A percentile compares a stretch with the other conserved stretches of the same genome.
phyloP scores from a whole-genome alignment of 768 basidiomycete species.

The Cystofilobasidium macerans region DNA sequence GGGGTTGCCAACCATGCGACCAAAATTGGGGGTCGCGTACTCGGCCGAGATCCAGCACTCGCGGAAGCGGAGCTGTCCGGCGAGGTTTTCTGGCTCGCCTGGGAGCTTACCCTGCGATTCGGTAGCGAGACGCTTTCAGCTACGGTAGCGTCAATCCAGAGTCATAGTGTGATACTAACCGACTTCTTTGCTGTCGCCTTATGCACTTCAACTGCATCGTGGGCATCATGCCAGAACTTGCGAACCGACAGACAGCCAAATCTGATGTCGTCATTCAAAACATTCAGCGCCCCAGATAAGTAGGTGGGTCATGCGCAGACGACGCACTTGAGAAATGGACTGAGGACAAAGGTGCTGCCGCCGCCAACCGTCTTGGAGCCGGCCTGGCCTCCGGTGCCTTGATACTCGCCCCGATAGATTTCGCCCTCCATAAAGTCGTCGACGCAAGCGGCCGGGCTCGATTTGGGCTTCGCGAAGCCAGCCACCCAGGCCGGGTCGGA shows the following conservation, averaged over 20 bases:
- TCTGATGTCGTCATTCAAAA: too few relatives aligned
- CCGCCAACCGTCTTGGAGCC: background rate
- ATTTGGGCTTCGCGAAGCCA: slow-evolving; percentile 39
- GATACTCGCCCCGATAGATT: background rate
- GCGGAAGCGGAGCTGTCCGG: slow-evolving; percentile 35
- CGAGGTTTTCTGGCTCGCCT: slow-evolving; percentile 38
- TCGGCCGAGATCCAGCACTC: slow-evolving; percentile 40
- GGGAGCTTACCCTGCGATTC: slow-evolving; percentile 8
- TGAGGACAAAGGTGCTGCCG: slow-evolving; percentile 13
- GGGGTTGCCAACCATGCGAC: slow-evolving; percentile 37
- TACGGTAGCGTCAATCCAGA: background rate
- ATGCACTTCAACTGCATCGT: slow-evolving; percentile 34
- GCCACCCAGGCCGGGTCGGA: slow-evolving; percentile 32
- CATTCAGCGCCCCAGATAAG: too few relatives aligned
- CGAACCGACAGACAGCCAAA: slow-evolving; percentile 40
- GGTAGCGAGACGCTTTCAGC: background rate
- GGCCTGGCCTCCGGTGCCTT: background rate
- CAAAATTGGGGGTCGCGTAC: slow-evolving; percentile 35
- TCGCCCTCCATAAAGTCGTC: slow-evolving; percentile 13
- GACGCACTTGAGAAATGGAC: slow-evolving; percentile 26
- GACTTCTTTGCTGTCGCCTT: slow-evolving; percentile 5
- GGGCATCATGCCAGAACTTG: slow-evolving; percentile 38
- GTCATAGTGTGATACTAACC: background rate
- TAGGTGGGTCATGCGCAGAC: slow-evolving; percentile 27
- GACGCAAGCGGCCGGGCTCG: slow-evolving; percentile 37